A percentile compares a stretch with the other conserved stretches of the same genome.
Evolutionary conservation across 257 asterid genomes (phyloP).

Genomic region (Jasminum sambac): DNA sequence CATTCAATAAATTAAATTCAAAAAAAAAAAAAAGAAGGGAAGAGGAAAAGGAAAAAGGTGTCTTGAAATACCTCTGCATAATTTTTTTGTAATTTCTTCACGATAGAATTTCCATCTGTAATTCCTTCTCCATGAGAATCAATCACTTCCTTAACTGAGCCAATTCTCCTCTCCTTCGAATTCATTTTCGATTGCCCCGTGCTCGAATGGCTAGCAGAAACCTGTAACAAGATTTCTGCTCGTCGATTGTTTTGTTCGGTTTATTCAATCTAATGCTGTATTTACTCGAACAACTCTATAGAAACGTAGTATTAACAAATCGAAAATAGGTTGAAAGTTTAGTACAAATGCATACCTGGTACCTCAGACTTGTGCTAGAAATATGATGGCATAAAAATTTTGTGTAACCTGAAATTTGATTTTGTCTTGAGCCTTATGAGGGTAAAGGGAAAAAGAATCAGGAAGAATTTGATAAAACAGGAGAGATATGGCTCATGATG

Average conservation of each 20-base stretch:
- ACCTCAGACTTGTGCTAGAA: slow-evolving; percentile 20
- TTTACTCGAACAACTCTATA: not conserved
- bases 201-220: not conserved
- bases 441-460: slow-evolving; percentile 7
- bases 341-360: slow-evolving; percentile 24
- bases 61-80: slow-evolving; percentile 44
- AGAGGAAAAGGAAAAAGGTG: not conserved
- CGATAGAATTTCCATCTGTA: slow-evolving; percentile 34
- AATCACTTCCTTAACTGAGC: slow-evolving; percentile 51
- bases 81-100: slow-evolving; percentile 30
- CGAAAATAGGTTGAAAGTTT: not conserved
- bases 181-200: slow-evolving; percentile 20
- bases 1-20: too few species aligned
- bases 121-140: slow-evolving; percentile 36
- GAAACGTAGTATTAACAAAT: not conserved
- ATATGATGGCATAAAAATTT: not conserved
- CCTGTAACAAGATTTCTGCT: not conserved
- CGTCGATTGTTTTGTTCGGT: not conserved
- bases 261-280: not conserved
- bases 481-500: slow-evolving; percentile 40
- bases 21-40: too few species aligned
- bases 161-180: slow-evolving; percentile 30
- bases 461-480: not conserved
- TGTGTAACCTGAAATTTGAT: slow-evolving; percentile 9
- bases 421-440: slow-evolving; percentile 6